Evolutionary conservation across 306 rosid species (phyloP).

Genomic region (Lupinus albus): DNA sequence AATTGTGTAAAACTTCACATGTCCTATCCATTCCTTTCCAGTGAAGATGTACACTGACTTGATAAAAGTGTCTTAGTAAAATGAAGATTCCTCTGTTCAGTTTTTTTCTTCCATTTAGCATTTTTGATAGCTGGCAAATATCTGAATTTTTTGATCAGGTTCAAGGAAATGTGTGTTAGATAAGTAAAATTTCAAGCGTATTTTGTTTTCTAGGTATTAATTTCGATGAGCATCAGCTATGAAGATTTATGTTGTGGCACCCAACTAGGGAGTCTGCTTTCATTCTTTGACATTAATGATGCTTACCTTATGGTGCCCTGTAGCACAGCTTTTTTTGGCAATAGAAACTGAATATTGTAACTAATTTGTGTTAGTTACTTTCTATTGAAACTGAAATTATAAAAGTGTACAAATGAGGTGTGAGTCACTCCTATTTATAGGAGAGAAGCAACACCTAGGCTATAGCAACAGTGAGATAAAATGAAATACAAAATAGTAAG

Average conservation of each 20-base stretch:
- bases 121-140: background rate
- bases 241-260: background rate
- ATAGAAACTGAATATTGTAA: too few species aligned
- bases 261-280: background rate
- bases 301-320: background rate
- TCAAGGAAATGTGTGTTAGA: background rate
- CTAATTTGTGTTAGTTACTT: too few species aligned
- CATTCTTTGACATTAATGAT: background rate
- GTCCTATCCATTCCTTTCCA: background rate
- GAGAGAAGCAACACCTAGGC: too few species aligned
- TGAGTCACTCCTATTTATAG: too few species aligned
- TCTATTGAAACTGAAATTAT: too few species aligned
- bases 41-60: background rate
- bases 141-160: background rate
- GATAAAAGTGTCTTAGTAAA: background rate
- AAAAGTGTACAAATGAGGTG: too few species aligned
- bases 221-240: background rate
- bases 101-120: background rate
- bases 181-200: background rate
- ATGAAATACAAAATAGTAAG: too few species aligned
- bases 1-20: background rate
- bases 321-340: constrained; percentile 8
- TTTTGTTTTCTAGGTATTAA: background rate
- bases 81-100: background rate
- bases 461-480: too few species aligned